Conservation (phyloP, 2,329 filamentous ascomycete genomes). For the Elsinoe perseae region DNA sequence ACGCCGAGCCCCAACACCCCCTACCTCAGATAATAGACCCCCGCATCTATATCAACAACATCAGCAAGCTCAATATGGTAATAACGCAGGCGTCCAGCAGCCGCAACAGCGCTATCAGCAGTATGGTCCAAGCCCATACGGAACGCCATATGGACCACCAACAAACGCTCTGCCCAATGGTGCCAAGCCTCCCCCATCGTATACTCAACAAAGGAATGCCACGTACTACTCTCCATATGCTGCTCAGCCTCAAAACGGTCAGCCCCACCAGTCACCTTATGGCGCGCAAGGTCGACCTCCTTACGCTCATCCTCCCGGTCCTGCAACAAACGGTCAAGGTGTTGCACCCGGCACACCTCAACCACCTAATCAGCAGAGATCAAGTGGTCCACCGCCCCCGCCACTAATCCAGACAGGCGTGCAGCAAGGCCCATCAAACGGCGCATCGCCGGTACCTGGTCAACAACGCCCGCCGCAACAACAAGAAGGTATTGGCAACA, state of each 20-base stretch:
- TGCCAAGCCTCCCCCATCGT: slow-evolving; percentile 15
- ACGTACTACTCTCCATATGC: slow-evolving; percentile 22
- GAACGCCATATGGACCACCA: slow-evolving; percentile 19
- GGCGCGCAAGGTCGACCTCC: slow-evolving; percentile 18
- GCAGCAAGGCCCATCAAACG: background rate
- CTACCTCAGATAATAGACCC: slow-evolving; percentile 17
- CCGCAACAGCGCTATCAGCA: slow-evolving; percentile 16
- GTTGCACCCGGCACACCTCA: slow-evolving; percentile 9
- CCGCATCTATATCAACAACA: slow-evolving; percentile 19
- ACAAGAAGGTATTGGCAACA: slow-evolving; percentile 18
- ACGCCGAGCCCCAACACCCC: slow-evolving; percentile 42
- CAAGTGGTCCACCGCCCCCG: background rate
- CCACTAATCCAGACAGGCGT: background rate
- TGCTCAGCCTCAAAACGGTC: slow-evolving; percentile 18
- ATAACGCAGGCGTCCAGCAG: background rate
- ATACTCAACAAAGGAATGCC: slow-evolving; percentile 17
- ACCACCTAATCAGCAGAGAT: slow-evolving; percentile 9
- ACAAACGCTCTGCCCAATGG: slow-evolving; percentile 16
- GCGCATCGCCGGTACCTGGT: slow-evolving; percentile 8
- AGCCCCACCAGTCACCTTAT: slow-evolving; percentile 17
- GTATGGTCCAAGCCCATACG: slow-evolving; percentile 20
- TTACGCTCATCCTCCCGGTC: slow-evolving; percentile 13
- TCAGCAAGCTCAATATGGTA: slow-evolving; percentile 17
- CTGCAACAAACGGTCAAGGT: background rate
- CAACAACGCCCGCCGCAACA: slow-evolving; percentile 15